Percentiles rank a stretch among this genome's conserved stretches.
Evolutionary conservation across 495 filamentous ascomycete genomes (phyloP).

Genomic region (Chlorociboria aeruginascens): DNA sequence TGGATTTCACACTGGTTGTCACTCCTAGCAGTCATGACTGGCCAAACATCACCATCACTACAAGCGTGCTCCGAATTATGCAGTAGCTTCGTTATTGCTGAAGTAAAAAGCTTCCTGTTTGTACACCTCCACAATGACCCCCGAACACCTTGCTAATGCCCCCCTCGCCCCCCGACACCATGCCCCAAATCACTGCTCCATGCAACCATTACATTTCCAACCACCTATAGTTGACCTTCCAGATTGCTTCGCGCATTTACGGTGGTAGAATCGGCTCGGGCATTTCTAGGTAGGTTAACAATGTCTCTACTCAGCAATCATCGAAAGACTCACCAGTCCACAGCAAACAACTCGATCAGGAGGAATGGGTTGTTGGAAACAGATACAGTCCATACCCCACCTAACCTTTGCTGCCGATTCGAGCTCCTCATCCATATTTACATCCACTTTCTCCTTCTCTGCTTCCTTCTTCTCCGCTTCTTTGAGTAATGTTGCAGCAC

Average conservation of each 20-base stretch:
- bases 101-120: too few relatives aligned
- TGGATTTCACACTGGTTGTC: too few relatives aligned
- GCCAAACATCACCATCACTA: too few relatives aligned
- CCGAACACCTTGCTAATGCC: conserved; percentile 10
- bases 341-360: conserved; percentile 7
- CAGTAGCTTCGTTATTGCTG: too few relatives aligned
- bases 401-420: conserved; percentile 1
- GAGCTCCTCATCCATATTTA: not conserved
- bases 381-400: conserved; percentile 7
- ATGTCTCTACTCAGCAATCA: not conserved
- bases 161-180: too few relatives aligned
- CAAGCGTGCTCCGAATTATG: too few relatives aligned
- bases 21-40: not conserved
- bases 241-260: conserved; percentile 8
- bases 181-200: conserved; percentile 1
- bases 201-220: conserved; percentile 16
- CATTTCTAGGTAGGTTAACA: conserved; percentile 11
- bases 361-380: conserved; percentile 2
- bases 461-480: conserved; percentile 13
- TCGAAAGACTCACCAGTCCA: conserved; percentile 3
- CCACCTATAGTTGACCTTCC: conserved; percentile 1
- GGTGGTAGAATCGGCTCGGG: conserved; percentile 14
- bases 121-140: too few relatives aligned
- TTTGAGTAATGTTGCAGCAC: conserved; percentile 27
- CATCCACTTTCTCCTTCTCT: not conserved